A percentile compares a stretch with the other conserved stretches of the same genome.
phyloP scores from a whole-genome alignment of 495 filamentous ascomycete genomes.

The Penicillium pancosmium region DNA sequence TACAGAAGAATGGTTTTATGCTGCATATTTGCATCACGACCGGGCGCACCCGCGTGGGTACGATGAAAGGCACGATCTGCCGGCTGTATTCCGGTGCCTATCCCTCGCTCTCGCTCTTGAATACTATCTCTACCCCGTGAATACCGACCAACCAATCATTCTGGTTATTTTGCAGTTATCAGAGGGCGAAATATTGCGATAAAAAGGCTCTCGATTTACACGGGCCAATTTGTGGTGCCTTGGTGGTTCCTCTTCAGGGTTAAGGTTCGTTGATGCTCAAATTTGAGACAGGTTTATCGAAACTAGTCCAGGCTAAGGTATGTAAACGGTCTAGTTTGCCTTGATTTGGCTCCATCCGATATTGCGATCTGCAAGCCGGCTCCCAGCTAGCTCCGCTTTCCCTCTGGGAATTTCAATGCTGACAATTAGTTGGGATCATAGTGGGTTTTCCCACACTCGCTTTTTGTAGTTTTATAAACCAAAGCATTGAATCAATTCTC shows the following conservation, averaged over 20 bases:
- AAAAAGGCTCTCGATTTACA: neutral
- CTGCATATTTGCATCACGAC: neutral
- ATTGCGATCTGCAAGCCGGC: slow-evolving; percentile 6
- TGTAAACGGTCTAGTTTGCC: neutral
- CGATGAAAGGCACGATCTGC: neutral
- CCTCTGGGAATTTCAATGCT: slow-evolving; percentile 1
- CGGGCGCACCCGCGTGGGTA: neutral
- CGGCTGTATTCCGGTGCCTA: neutral
- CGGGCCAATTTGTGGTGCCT: neutral
- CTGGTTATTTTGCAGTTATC: neutral
- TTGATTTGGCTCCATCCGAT: neutral
- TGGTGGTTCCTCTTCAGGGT: neutral
- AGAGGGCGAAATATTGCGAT: neutral
- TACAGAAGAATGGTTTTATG: neutral
- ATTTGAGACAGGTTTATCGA: slow-evolving; percentile 7
- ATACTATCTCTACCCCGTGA: neutral
- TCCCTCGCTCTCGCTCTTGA: neutral
- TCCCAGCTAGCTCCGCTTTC: neutral
- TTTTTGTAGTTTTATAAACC: slow-evolving; percentile 5
- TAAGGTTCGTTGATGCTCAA: slow-evolving; percentile 1
- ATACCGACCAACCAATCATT: neutral
- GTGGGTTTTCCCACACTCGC: slow-evolving; percentile 1
- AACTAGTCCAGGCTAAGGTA: neutral
- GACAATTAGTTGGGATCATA: slow-evolving; percentile 2
- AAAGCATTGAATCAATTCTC: slow-evolving; percentile 1